A percentile compares a stretch with the other conserved stretches of the same genome.
phyloP scores from a whole-genome alignment of 2,329 filamentous ascomycete species.

The Ceratocystis alfenasii region DNA sequence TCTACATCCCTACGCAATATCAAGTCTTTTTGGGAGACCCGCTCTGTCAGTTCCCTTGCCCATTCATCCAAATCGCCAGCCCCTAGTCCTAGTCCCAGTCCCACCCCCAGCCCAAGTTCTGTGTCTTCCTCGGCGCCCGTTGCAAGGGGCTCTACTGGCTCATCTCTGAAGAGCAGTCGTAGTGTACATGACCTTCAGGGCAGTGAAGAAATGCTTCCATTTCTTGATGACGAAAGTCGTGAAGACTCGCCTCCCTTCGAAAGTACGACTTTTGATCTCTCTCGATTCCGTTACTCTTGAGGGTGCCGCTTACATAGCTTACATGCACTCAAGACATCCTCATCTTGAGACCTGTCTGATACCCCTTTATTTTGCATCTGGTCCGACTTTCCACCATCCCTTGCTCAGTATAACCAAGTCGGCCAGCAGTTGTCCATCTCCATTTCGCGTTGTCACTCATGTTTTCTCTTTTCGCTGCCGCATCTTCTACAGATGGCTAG shows the following conservation, averaged over 20 bases:
- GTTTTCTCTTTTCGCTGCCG: not conserved
- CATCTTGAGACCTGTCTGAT: not conserved
- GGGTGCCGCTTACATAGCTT: not conserved
- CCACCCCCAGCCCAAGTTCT: not conserved
- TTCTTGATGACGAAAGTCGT: constrained; percentile 39
- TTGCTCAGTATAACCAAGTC: not conserved
- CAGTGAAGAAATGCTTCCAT: constrained; percentile 46
- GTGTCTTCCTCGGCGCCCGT: not conserved
- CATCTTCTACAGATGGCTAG: not conserved
- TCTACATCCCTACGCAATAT: constrained; percentile 15
- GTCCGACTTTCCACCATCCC: not conserved
- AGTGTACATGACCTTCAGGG: constrained; percentile 28
- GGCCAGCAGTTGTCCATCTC: constrained; percentile 9
- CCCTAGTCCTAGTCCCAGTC: not conserved
- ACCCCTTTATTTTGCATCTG: constrained; percentile 15
- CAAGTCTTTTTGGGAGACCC: constrained; percentile 18
- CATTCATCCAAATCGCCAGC: not conserved
- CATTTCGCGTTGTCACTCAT: not conserved
- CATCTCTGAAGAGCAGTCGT: constrained; percentile 31
- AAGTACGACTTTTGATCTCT: constrained; percentile 12
- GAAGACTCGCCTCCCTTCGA: constrained; percentile 26
- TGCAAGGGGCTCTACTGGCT: not conserved
- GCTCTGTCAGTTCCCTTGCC: constrained; percentile 10
- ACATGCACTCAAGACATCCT: not conserved
- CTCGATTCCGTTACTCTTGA: constrained; percentile 15